Evolutionary conservation across 306 rosid genomes (phyloP).

Genomic region (Cotoneaster glaucophyllus): DNA sequence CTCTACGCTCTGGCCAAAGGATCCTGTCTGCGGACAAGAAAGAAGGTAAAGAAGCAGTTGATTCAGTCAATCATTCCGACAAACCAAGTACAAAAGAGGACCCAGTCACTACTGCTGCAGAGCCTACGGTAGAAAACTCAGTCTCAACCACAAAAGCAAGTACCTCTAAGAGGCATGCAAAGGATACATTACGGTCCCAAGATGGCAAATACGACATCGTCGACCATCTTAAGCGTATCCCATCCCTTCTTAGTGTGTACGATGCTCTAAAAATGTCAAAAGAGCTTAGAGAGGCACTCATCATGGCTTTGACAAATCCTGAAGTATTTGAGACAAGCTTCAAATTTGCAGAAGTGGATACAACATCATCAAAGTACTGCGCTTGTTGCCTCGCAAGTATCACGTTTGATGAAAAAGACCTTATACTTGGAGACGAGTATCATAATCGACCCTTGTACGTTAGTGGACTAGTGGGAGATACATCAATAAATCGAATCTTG

Average conservation of each 20-base stretch:
- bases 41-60: fast-evolving
- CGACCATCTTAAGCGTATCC: neutral
- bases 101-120: too few species aligned
- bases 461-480: too few species aligned
- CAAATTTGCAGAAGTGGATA: fast-evolving
- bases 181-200: neutral
- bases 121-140: too few species aligned
- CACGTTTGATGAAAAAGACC: too few species aligned
- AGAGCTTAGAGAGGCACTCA: too few species aligned
- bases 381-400: too few species aligned
- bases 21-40: too few species aligned
- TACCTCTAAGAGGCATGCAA: neutral
- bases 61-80: too few species aligned
- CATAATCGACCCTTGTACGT: too few species aligned
- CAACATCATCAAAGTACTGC: neutral
- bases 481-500: neutral
- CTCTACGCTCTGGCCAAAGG: too few species aligned
- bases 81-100: too few species aligned
- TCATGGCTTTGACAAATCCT: neutral
- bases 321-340: neutral
- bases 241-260: neutral
- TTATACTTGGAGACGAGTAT: too few species aligned
- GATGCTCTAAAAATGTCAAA: neutral
- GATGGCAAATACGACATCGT: neutral
- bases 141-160: neutral